Percentiles rank a stretch among this genome's conserved stretches.
Evolutionary conservation across 2,329 filamentous ascomycete genomes (phyloP).

Genomic region (Catunica adiposa): DNA sequence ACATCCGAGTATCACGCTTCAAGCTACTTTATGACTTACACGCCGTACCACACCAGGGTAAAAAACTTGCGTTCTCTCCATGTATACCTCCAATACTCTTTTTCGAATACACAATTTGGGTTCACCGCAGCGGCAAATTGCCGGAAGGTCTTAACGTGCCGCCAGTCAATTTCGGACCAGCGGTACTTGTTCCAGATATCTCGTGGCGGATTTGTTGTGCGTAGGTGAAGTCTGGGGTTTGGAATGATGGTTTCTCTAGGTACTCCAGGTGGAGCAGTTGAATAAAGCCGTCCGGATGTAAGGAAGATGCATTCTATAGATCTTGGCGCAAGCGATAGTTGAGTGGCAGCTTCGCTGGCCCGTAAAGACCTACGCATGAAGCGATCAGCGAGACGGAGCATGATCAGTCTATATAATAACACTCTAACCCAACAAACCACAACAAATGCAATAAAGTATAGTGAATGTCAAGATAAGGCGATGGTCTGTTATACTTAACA

Average conservation of each 20-base stretch:
- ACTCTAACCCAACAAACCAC: no score
- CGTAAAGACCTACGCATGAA: no score
- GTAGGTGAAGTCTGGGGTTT: conserved; percentile 6
- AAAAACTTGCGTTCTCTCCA: conserved; percentile 5
- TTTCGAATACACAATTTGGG: conserved; percentile 11
- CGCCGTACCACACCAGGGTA: conserved; percentile 8
- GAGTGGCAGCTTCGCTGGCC: background rate
- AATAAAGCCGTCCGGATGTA: background rate
- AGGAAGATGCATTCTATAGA: background rate
- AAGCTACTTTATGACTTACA: conserved; percentile 9
- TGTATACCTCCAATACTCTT: conserved; percentile 11
- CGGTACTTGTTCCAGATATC: conserved; percentile 10
- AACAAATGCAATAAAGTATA: no score
- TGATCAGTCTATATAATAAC: no score
- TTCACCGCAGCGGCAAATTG: conserved; percentile 9
- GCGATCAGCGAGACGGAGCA: no score
- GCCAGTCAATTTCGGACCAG: background rate
- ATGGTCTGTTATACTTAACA: no score
- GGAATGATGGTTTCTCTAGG: background rate
- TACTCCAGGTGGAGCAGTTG: background rate
- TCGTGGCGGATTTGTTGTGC: background rate
- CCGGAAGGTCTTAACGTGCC: conserved; percentile 4
- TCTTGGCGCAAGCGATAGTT: background rate
- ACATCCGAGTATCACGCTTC: background rate
- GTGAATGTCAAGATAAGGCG: no score